Percentiles rank a stretch among this genome's conserved stretches.
Evolutionary conservation across 164 flowering plant genomes (phyloP).

Genomic region (Vitis rupestris): DNA sequence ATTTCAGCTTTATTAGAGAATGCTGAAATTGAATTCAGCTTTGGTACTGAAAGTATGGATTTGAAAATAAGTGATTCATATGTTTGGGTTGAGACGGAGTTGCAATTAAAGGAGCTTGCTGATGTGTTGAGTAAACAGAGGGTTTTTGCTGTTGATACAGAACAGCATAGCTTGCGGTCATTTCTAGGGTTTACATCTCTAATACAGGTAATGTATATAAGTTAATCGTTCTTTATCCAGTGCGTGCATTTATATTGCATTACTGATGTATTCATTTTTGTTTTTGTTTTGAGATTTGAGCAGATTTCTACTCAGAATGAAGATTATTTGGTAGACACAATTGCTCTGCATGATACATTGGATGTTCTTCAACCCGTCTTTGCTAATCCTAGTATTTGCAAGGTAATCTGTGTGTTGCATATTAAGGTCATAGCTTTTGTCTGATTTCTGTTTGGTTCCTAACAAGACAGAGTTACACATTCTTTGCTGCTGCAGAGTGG

Average conservation of each 20-base stretch:
- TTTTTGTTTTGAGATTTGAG: not conserved
- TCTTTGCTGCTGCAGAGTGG: too few species aligned
- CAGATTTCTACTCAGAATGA: slow-evolving; percentile 76
- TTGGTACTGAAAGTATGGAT: slow-evolving; percentile 12
- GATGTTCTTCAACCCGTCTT: slow-evolving; percentile 71
- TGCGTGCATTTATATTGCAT: not conserved
- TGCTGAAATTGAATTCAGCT: slow-evolving; percentile 21
- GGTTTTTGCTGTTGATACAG: slow-evolving; percentile 86
- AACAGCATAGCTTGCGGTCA: slow-evolving; percentile 86
- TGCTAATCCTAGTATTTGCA: slow-evolving; percentile 72
- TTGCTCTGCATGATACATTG: slow-evolving; percentile 82
- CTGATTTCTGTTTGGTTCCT: not conserved
- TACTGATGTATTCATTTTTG: not conserved
- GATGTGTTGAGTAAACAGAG: slow-evolving; percentile 54
- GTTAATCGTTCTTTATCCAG: not conserved
- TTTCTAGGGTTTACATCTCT: slow-evolving; percentile 89
- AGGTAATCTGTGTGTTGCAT: slow-evolving; percentile 40
- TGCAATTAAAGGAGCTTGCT: slow-evolving; percentile 55
- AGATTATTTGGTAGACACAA: slow-evolving; percentile 85
- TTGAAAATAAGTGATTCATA: slow-evolving; percentile 39
- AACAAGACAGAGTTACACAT: too few species aligned
- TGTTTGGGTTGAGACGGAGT: slow-evolving; percentile 71
- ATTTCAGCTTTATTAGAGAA: slow-evolving; percentile 36
- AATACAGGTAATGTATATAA: slow-evolving; percentile 51
- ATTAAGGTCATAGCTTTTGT: not conserved